phyloP scores from a whole-genome alignment of 208 protist genomes.

The Endotrypanum monterogeii region DNA sequence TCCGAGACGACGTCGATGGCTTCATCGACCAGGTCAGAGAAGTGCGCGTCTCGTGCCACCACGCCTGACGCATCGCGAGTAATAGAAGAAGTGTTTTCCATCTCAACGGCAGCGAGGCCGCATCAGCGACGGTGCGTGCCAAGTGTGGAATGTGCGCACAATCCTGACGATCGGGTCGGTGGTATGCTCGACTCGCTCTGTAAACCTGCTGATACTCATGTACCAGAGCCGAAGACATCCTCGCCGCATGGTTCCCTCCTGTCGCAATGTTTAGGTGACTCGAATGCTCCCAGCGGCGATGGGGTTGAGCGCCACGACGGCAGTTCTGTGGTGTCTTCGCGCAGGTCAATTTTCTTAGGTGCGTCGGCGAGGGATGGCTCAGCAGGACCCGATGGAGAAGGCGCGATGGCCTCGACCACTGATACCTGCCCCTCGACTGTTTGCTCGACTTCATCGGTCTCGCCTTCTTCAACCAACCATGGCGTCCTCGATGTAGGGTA shows the following conservation, averaged over 20 bases:
- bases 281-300: not conserved
- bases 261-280: not conserved
- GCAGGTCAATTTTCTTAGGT: not conserved
- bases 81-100: not conserved
- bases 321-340: not conserved
- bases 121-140: not conserved
- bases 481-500: not conserved
- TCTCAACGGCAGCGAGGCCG: not conserved
- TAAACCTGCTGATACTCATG: not conserved
- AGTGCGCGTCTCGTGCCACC: not conserved
- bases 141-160: not conserved
- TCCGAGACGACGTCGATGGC: slow-evolving; percentile 3
- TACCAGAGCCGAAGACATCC: not conserved
- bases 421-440: not conserved
- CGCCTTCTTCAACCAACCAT: not conserved
- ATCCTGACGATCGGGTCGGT: not conserved
- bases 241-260: not conserved
- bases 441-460: not conserved
- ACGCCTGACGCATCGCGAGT: slow-evolving; percentile 7
- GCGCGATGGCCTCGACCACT: not conserved
- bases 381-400: not conserved
- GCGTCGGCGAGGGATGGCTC: not conserved
- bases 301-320: not conserved
- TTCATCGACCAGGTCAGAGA: not conserved
- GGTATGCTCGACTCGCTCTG: not conserved